Conservation (phyloP, 768 basidiomycete species). For the Tubosaeta sp. region DNA sequence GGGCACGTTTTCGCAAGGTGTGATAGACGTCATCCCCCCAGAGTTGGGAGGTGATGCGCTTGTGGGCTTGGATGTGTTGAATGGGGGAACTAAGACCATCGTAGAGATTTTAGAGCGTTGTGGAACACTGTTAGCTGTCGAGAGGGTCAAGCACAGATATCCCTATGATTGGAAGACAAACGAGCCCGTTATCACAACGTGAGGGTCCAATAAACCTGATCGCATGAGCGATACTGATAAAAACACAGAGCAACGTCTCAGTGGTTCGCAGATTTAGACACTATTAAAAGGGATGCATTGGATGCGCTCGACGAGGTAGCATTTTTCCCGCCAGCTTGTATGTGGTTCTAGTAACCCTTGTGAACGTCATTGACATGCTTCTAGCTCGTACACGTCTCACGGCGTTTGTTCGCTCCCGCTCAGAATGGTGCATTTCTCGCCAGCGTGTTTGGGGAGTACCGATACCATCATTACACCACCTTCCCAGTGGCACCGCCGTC, state of each 20-base stretch:
- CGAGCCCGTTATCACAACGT: conserved; percentile 89
- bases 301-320: conserved; percentile 61
- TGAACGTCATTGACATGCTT: neutral
- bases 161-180: conserved; percentile 98
- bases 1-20: conserved; percentile 63
- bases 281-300: conserved; percentile 75
- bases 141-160: conserved; percentile 80
- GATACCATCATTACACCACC: conserved; percentile 81
- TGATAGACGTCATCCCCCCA: conserved; percentile 47
- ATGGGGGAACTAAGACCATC: conserved; percentile 64
- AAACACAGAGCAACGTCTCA: conserved; percentile 81
- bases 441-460: conserved; percentile 98
- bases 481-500: conserved; percentile 55
- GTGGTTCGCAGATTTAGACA: conserved; percentile 93
- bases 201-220: conserved; percentile 22
- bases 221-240: neutral
- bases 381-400: conserved; percentile 86
- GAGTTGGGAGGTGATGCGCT: conserved; percentile 44
- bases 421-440: conserved; percentile 98
- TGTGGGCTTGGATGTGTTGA: conserved; percentile 67
- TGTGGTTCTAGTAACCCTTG: conserved; percentile 21
- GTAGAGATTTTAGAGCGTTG: conserved; percentile 55
- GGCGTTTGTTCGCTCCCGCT: conserved; percentile 79
- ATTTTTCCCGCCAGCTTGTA: conserved; percentile 78
- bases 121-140: conserved; percentile 55